Evolutionary conservation across 2,329 filamentous ascomycete genomes (phyloP), one percentile per base, ranked within the genome.

Genomic region (Fusarium cicatricum): DNA sequence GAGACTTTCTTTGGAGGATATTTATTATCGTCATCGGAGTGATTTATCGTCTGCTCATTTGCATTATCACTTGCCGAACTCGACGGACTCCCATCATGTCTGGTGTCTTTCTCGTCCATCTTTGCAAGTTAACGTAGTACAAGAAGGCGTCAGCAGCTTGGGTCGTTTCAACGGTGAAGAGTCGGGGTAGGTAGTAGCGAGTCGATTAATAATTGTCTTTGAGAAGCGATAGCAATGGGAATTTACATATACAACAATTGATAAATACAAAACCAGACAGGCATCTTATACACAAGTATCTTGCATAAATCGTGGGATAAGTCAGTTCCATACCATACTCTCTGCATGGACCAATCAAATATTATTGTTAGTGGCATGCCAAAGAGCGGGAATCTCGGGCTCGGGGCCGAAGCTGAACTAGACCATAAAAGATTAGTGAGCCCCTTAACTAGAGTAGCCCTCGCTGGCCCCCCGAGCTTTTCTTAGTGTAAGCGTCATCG

Each of bases 321-420:
- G 11, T 59, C 43, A 33, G 55, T 55, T 50, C 43, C 55, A 55
- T 32, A 6, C 15, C 15, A 12, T 12, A 1, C 17, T 31, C n/a
- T 29, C 8, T 26, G 2, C 16, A 4, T 0, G 4, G 3, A 0
- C 56, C 56, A 59, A 59, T 55, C 31, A 59, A 23, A 23, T 23
- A 7, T 23, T 7, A 7, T 23, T 23, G 21, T 23, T 23, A 7
- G 45, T 8, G 17, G 0, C 15, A 6, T 31, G 21, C 29, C 4
- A 31, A 31, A 31, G 29, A 3, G 0, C 1, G 1, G 4, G 16
- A 23, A 21, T 9, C 17, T 60, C 57, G 55, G 57, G 12, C 55
- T 60, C 57, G 57, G 57, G 55, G 45, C 57, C 57, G 57, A 60
- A 43, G 1, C 55, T 55, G 57, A 60, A 36, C 55, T 51, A 23